Conservation (phyloP, 2,329 filamentous ascomycete genomes). For the Neoscytalidium dimidiatum region DNA sequence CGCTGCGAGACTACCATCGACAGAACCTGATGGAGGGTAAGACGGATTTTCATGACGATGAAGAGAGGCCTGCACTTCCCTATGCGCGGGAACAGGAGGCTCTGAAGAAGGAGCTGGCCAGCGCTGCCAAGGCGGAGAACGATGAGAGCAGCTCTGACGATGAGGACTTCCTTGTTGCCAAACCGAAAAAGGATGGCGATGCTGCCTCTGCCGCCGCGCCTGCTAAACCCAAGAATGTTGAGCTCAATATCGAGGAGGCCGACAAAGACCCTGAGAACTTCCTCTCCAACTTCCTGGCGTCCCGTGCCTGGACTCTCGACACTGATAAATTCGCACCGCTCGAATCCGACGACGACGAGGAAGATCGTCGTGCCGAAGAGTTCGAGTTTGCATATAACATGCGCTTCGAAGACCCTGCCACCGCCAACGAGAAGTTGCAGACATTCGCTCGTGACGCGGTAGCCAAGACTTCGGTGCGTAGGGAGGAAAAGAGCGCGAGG, state of each 20-base stretch:
- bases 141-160: slow-evolving; percentile 51
- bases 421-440: slow-evolving; percentile 82
- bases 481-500: slow-evolving; percentile 76
- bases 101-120: slow-evolving; percentile 74
- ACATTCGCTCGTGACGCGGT: slow-evolving; percentile 88
- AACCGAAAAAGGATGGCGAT: slow-evolving; percentile 43
- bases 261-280: slow-evolving; percentile 90
- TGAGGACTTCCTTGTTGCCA: slow-evolving; percentile 76
- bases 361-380: slow-evolving; percentile 74
- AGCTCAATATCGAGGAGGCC: slow-evolving; percentile 67
- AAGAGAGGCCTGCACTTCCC: slow-evolving; percentile 63
- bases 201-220: slow-evolving; percentile 21
- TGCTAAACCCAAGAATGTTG: slow-evolving; percentile 41
- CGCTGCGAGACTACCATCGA: slow-evolving; percentile 86
- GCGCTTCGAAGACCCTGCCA: slow-evolving; percentile 88
- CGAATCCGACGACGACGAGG: slow-evolving; percentile 85
- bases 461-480: slow-evolving; percentile 78
- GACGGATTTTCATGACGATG: slow-evolving; percentile 59
- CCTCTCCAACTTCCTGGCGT: slow-evolving; percentile 92
- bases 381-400: slow-evolving; percentile 95
- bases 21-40: slow-evolving; percentile 80
- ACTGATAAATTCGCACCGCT: slow-evolving; percentile 74
- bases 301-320: slow-evolving; percentile 81
- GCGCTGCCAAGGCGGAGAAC: slow-evolving; percentile 56
- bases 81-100: slow-evolving; percentile 88